Base-by-base conservation (phyloP, 2,329 filamentous ascomycete genomes). In the Endoconidiophora polonica region DNA sequence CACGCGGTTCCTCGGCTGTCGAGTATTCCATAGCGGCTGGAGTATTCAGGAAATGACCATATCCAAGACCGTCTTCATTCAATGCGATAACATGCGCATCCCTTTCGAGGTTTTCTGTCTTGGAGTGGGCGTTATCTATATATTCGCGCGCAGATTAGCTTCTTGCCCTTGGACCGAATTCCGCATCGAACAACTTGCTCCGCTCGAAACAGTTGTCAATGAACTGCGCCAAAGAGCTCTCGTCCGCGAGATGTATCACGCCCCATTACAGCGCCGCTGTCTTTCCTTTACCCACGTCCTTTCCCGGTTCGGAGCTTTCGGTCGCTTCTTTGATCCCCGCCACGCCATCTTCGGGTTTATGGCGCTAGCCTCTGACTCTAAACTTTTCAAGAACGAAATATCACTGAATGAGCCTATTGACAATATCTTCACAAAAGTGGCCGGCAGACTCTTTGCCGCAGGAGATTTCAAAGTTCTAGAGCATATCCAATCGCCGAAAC, bases 401-500 rank as follows among this genome's bases (percentile, higher is more conserved):
- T 46, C 36, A 12, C 26, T 38, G 6, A 38, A 41, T 24, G 33
- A 46, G 23, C 12, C 36, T 5, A 36, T 50, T 20, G n/a, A 41
- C 9, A 9, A 7, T 7, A n/a, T 50, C 20, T 50, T 46, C 37
- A 50, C 49, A 5, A 29, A 14, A n/a, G 37, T 50, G 5, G 43
- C 49, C 9, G 44, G 49, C 29, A 12, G 23, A 2, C 36, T 50
- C 6, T 50, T 50, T 24, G 16, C 24, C 16, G 18, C 24, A 14
- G 49, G 49, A 4, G 37, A 50, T 18, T 50, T 50, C 9, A 5
- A 36, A n/a, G 22, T 50, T 2, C 24, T 42, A 4, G 49, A 50
- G 23, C 37, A 41, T 14, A 43, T 50, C n/a, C 49, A 50, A 23
- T 40, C 38, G 33, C 49, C 49, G 10, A 50, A 50, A 29, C 20